Base-by-base conservation (phyloP, 805 yeast genomes). In the Saccharomycodes ludwigii region DNA sequence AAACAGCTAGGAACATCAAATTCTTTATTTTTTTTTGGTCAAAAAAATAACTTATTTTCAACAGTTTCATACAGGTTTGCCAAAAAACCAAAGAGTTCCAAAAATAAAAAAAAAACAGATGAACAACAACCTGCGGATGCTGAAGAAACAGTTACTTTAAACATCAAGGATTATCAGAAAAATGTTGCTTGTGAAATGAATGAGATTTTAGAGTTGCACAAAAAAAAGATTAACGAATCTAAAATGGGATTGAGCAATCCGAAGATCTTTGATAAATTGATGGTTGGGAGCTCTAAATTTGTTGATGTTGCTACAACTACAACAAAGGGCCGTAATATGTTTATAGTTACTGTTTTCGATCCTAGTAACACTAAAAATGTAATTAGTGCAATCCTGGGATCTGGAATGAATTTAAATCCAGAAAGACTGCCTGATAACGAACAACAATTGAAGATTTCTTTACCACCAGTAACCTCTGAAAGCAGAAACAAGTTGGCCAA, bases 341-440 rank as follows among this genome's bases (percentile, higher is more conserved):
- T 83, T 32, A 56, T 70, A 20, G 71, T 88, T n/a, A 84, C 95
- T 0, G 86, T 85, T 2, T 88, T 78, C 53, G 95, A 88, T 47
- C 94, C 94, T 5, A 66, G 65, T 31, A 68, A 81, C 41, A 66
- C 73, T 24, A 78, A 82, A 43, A 65, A 69, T 38, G 69, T 88
- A 18, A 66, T 79, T 18, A 74, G 84, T 32, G 66, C 86, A 0
- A 73, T 88, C 13, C 52, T 83, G 37, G 77, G 70, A 1, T 64
- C 86, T 0, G 69, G 71, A 7, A 57, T 82, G 49, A 80, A 81
- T 46, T 55, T 88, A 63, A 83, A 76, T 37, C 94, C 97, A 1
- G 86, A 79, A 48, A 64, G 63, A 15, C 86, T 83, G 37, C 71
- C 81, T 1, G 61, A 70, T 33, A 80, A 79, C 49, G 73, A 76